These are phyloP conservation scores for Xylariaceae sp. DNA, from an alignment of 2,329 filamentous ascomycete species.

Conservation along the genomic window DNA sequence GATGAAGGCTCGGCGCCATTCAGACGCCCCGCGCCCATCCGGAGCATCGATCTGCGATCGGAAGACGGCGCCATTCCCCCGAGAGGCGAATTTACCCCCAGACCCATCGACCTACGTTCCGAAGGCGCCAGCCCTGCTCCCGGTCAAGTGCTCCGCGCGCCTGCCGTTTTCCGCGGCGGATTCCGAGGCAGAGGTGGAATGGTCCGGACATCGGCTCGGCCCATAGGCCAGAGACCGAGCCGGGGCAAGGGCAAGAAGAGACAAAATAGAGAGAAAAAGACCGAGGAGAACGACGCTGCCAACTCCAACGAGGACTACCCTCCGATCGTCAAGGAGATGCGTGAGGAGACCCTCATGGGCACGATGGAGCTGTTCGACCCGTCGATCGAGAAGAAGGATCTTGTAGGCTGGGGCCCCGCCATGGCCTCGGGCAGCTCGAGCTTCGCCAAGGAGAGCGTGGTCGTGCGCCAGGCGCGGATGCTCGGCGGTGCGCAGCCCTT, in stretches of 20 bases:
- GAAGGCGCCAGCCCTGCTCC: too few species aligned
- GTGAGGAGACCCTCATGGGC: constrained; percentile 30
- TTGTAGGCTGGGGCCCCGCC: constrained; percentile 37
- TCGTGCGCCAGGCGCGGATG: constrained; percentile 36
- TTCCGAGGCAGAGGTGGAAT: constrained; percentile 17
- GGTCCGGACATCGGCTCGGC: too few species aligned
- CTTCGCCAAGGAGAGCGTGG: constrained; percentile 33
- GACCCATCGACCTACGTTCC: too few species aligned
- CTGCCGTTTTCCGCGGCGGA: constrained; percentile 22
- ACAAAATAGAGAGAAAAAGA: neutral
- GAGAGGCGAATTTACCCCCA: too few species aligned
- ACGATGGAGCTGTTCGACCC: constrained; percentile 32
- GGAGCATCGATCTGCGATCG: too few species aligned
- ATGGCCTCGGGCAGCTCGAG: constrained; percentile 31
- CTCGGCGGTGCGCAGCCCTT: constrained; percentile 36
- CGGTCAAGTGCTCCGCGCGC: neutral
- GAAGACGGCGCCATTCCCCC: too few species aligned
- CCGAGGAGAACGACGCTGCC: neutral
- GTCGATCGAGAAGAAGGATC: constrained; percentile 29
- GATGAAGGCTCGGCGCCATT: too few species aligned
- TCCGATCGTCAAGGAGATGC: constrained; percentile 10
- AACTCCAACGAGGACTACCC: neutral
- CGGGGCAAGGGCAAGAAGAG: too few species aligned
- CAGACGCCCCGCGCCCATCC: too few species aligned
- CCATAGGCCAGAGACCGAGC: neutral